These are phyloP conservation scores for Porphyrellus cyaneotinctus DNA, from an alignment of 768 basidiomycete species.

Conservation along the genomic window DNA sequence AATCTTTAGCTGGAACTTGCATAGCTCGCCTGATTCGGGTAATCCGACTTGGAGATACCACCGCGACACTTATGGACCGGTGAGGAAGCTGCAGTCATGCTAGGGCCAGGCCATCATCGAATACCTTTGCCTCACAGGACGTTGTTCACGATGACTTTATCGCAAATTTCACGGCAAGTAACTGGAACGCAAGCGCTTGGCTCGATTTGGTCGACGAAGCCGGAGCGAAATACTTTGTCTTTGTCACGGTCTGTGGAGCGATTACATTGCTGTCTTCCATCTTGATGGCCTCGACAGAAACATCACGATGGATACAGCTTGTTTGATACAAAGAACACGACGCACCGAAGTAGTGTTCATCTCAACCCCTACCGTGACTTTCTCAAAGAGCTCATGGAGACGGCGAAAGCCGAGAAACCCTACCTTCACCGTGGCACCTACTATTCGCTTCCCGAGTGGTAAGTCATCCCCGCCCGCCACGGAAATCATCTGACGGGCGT, in stretches of 20 bases:
- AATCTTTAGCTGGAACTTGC: slow-evolving; percentile 36
- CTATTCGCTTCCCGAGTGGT: slow-evolving; percentile 56
- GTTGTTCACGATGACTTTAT: slow-evolving; percentile 59
- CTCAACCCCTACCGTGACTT: slow-evolving; percentile 52
- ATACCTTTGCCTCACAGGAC: slow-evolving; percentile 25
- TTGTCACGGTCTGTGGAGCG: slow-evolving; percentile 41
- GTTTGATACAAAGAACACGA: slow-evolving; percentile 54
- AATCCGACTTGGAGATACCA: slow-evolving; percentile 49
- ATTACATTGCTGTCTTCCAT: background rate
- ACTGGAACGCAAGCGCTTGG: slow-evolving; percentile 54
- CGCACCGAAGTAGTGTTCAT: slow-evolving; percentile 45
- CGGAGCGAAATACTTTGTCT: slow-evolving; percentile 60
- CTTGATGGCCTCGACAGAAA: slow-evolving; percentile 35
- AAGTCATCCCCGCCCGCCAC: background rate
- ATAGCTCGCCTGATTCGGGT: slow-evolving; percentile 32
- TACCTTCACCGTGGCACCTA: slow-evolving; percentile 54
- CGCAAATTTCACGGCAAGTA: slow-evolving; percentile 45
- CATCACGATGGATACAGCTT: slow-evolving; percentile 59
- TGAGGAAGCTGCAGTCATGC: slow-evolving; percentile 18
- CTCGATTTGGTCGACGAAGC: slow-evolving; percentile 50
- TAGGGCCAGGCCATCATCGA: background rate
- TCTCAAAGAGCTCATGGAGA: slow-evolving; percentile 45
- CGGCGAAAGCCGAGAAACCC: slow-evolving; percentile 48
- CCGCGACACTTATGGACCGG: slow-evolving; percentile 42
- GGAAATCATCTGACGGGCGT: background rate